Base-by-base conservation (phyloP, 2,329 filamentous ascomycete species). In the Alternaria metachromatica region DNA sequence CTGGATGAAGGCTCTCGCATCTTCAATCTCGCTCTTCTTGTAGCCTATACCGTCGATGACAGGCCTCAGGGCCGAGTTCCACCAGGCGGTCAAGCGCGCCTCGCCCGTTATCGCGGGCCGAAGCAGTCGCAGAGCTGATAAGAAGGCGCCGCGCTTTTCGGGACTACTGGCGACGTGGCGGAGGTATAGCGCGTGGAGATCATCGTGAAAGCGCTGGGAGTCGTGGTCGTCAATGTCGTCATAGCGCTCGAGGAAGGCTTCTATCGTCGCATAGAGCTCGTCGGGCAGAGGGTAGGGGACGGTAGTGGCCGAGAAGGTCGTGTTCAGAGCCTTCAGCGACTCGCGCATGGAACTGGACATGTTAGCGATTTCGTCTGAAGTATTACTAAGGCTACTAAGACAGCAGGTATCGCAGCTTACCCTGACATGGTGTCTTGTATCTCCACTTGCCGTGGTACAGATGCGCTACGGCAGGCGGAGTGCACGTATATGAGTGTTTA, bases 141-240 rank as follows among this genome's bases (percentile, higher is more conserved):
- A 84, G 79, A 94, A 96, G n/a, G 88, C 81, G 9, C 87, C 88
- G 75, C 87, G 86, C 69, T 88, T 87, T 55, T 85, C 78, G 3
- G 87, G 82, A 23, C 84, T 83, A 33, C 85, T 85, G 23, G 84
- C 83, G 63, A 94, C 87, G 67, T 88, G 84, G 72, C 87, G 89
- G 62, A 89, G 84, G 81, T 90, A 93, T 58, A 92, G 85, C 23
- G 84, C 80, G 44, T 90, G 82, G 8, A 96, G 84, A 71, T 94
- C 92, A 44, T 93, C 91, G 65, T 93, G 89, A 55, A 94, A 84
- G 61, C 89, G 88, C 68, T 92, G 90, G n/a, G 88, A 86, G 44
- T 88, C 85, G 60, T 85, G 81, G 55, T 93, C 90, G 72, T 94
- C 92, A 67, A 88, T 86, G 69, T 87, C 86, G 60, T 87, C 82